Conservation (phyloP, 2,329 filamentous ascomycete genomes). For the Cordyceps cicadae region DNA sequence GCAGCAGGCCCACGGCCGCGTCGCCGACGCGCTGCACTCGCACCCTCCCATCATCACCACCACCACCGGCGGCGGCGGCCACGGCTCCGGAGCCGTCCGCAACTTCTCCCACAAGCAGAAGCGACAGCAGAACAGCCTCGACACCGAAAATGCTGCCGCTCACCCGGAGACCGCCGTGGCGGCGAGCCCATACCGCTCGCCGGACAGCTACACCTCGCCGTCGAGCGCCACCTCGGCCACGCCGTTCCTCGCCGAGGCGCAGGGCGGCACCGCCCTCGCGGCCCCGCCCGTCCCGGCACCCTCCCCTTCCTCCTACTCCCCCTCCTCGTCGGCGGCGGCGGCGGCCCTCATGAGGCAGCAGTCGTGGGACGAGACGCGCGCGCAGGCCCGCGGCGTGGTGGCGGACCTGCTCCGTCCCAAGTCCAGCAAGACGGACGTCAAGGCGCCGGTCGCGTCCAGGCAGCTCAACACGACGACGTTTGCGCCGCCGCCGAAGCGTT, state of each 20-base stretch:
- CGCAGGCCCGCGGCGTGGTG: background rate
- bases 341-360: background rate
- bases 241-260: background rate
- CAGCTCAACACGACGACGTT: slow-evolving; percentile 7
- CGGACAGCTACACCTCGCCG: background rate
- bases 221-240: slow-evolving; percentile 5
- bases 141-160: too few relatives aligned
- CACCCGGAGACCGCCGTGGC: too few relatives aligned
- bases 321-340: too few relatives aligned
- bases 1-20: background rate
- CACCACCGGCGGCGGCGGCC: background rate
- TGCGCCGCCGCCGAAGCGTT: slow-evolving; percentile 10
- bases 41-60: background rate
- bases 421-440: slow-evolving; percentile 1
- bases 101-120: slow-evolving; percentile 10
- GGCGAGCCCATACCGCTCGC: background rate
- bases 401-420: slow-evolving; percentile 8
- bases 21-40: slow-evolving; percentile 1
- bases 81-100: background rate
- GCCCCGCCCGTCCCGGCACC: background rate
- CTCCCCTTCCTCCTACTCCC: too few relatives aligned
- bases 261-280: background rate
- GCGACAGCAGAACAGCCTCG: background rate
- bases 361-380: slow-evolving; percentile 3
- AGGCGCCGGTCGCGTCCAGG: slow-evolving; percentile 7